Evolutionary conservation across 768 basidiomycete species (phyloP), one percentile per base, ranked within the genome.

Genomic region (Amanita jacksonii): DNA sequence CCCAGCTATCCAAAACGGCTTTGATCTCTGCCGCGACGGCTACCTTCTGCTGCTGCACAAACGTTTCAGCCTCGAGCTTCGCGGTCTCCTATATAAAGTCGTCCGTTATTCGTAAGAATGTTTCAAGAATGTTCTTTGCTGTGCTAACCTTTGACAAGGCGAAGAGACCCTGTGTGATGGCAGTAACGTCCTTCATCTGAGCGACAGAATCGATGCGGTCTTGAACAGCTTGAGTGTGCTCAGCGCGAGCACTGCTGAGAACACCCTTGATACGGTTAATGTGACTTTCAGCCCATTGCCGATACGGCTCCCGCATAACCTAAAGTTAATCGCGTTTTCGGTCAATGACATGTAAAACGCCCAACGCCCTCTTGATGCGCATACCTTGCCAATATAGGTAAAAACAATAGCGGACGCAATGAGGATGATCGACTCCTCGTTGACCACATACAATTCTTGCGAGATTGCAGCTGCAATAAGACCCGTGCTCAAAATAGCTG

Each of bases 1-100:
- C 94, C 93, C 93, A 96, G 62, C 86, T 88, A 72, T 98, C 96
- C 45, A 99, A 79, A 31, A 98, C 93, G 23, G 82, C 56, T 69
- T 97, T 98, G 58, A 97, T 69, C 69, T 99, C 96, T 34, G 85
- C 51, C 23, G 92, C 80, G 57, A 98, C 68, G 33, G 77, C 80
- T 47, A 83, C 79, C 64, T 89, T 85, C 71, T 99, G 96, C 55
- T 79, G 76, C 60, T 90, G 87, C 36, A 85, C 80, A 56, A 98
- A 99, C 46, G 85, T 81, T 55, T 87, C 81, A 48, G 81, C 72
- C 68, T 99, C 96, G 55, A 96, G 72, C 55, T 79, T 68, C 39
- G 93, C 93, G 50, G 92, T 97, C 61, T 98, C 91, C 87, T 93
- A 54, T 9, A 24, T 3, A 1, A 36, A 31, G 16, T 3, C 13